phyloP scores from a whole-genome alignment of 257 asterid genomes.

The Fraxinus pennsylvanica region DNA sequence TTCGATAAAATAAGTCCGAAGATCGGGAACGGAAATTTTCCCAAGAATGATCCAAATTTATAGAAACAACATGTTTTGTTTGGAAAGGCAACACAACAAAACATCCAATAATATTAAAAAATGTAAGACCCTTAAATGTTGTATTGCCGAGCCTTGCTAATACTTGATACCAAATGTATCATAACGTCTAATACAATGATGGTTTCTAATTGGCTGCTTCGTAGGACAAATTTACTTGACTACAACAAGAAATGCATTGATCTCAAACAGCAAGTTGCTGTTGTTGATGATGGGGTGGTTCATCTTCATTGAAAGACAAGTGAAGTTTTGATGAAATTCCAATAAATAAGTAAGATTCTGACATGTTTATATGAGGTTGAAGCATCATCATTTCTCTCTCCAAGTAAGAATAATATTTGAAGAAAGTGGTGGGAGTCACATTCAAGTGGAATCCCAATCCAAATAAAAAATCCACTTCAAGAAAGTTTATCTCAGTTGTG shows the following conservation, averaged over 20 bases:
- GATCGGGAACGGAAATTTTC: neutral
- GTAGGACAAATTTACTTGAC: slow-evolving; percentile 39
- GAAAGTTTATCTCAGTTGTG: slow-evolving; percentile 90
- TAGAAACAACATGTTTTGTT: neutral
- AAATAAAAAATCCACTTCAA: slow-evolving; percentile 87
- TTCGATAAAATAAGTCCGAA: no score
- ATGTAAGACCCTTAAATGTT: neutral
- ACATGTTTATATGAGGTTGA: slow-evolving; percentile 43
- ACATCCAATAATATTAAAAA: no score
- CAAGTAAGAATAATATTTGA: slow-evolving; percentile 64
- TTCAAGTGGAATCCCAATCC: slow-evolving; percentile 87
- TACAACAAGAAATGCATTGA: slow-evolving; percentile 22
- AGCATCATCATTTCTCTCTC: slow-evolving; percentile 72
- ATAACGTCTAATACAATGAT: slow-evolving; percentile 8
- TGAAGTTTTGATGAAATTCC: slow-evolving; percentile 57
- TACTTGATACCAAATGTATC: neutral
- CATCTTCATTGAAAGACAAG: slow-evolving; percentile 69
- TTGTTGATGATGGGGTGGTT: slow-evolving; percentile 63
- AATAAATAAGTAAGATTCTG: slow-evolving; percentile 41
- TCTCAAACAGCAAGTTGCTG: slow-evolving; percentile 74
- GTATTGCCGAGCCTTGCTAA: neutral
- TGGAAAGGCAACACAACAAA: neutral
- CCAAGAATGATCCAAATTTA: neutral
- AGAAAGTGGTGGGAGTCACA: slow-evolving; percentile 78
- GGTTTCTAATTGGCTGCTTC: neutral